Evolutionary conservation across 352 stramenopile genomes (phyloP), one percentile per base, ranked within the genome.

Genomic region (Phytophthora fragariae): DNA sequence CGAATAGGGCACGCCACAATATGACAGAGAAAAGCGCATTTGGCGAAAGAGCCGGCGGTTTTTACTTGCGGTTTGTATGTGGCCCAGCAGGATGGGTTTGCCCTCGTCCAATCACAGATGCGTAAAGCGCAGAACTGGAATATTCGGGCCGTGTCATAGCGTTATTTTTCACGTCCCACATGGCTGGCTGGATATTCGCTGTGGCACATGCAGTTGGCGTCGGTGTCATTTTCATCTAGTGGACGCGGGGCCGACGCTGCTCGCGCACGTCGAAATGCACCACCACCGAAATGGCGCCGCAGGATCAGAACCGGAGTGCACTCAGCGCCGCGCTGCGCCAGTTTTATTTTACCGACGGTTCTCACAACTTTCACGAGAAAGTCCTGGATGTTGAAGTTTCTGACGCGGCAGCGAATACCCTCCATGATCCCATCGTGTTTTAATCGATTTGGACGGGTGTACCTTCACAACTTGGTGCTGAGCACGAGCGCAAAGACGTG

Each of bases 1-100:
- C 73, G 70, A 44, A 58, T 56, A 47, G 33, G 68, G 73, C 77
- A 76, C 65, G 74, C 70, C 67, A 75, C 57, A 66, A 66, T 65
- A 64, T 65, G 27, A 67, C 68, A 73, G 62, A 76, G 62, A 74
- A 76, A 72, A 71, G 63, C 39, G 46, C 58, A 15, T 29, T 63
- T 35, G 19, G 37, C 14, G 50, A 57, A 71, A 77, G 62, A 79
- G 67, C 53, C 72, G 62, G 71, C 65, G n/a, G 50, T 49, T 70
- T 62, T 65, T 44, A 74, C 64, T 75, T 56, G 14, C 2, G 9
- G 44, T 70, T 75, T 62, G 69, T 72, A 77, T 66, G 31, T 3
- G 1, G 15, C 44, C 17, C 15, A 14, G 14, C 8, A 4, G 4
- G 7, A n/a, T 63, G 44, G 44, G 44, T 21, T 50, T 24, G 15